These are phyloP conservation scores for Exophiala alcalophila DNA, from an alignment of 2,329 filamentous ascomycete genomes.

Conservation along the genomic window DNA sequence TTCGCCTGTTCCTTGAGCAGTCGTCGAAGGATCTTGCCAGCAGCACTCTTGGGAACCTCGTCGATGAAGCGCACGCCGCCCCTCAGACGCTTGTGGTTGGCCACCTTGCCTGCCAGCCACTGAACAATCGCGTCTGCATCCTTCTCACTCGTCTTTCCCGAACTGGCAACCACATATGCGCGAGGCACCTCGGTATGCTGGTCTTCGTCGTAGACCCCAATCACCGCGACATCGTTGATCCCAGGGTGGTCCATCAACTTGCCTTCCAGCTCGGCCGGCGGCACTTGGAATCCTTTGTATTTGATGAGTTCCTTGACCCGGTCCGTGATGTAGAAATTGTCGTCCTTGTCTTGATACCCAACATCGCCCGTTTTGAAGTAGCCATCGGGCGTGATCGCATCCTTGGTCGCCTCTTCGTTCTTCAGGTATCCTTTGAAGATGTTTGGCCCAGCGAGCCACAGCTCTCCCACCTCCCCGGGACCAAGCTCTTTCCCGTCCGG, in stretches of 20 bases:
- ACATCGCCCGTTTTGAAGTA: conserved; percentile 92
- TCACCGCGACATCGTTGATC: conserved; percentile 48
- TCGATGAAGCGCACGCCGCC: conserved; percentile 38
- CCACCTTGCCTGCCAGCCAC: conserved; percentile 33
- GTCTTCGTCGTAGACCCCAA: conserved; percentile 39
- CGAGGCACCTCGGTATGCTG: conserved; percentile 43
- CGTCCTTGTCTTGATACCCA: conserved; percentile 68
- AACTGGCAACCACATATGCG: conserved; percentile 48
- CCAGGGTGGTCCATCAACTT: conserved; percentile 43
- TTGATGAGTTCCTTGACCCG: conserved; percentile 64
- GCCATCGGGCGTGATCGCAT: conserved; percentile 60
- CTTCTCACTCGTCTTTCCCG: conserved; percentile 42
- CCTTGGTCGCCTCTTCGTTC: conserved; percentile 56
- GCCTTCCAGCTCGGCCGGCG: conserved; percentile 50
- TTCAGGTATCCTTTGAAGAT: conserved; percentile 62
- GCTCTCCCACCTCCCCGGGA: conserved; percentile 63
- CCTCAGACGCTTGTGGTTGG: conserved; percentile 37
- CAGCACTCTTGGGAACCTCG: conserved; percentile 35
- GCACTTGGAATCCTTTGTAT: conserved; percentile 50
- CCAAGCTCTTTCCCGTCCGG: conserved; percentile 57
- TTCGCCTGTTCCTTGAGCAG: conserved; percentile 45
- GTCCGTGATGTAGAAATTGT: conserved; percentile 88
- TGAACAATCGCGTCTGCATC: conserved; percentile 37
- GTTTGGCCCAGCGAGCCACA: conserved; percentile 64
- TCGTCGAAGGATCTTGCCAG: conserved; percentile 49